Evolutionary conservation across 148 eudicot species (phyloP).

Genomic region (Silene uniflora): DNA sequence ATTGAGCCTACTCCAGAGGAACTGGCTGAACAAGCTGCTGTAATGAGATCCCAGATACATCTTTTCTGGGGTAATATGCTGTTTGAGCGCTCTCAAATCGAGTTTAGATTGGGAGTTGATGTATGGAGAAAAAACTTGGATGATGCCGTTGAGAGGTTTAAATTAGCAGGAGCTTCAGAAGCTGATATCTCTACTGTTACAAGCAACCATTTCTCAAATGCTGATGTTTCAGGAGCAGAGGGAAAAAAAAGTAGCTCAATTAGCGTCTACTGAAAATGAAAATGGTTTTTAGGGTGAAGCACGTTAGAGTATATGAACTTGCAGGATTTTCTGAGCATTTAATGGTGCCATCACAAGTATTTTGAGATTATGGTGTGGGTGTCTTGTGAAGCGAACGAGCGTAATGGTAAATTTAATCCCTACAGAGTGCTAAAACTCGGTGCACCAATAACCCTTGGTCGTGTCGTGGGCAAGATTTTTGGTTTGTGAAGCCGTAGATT

Average conservation of each 20-base stretch:
- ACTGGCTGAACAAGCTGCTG: too few relatives aligned
- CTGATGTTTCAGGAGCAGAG: constrained; percentile 32
- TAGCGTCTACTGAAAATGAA: constrained; percentile 15
- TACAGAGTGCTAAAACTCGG: not conserved
- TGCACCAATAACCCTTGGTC: not conserved
- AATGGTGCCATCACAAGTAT: constrained; percentile 3
- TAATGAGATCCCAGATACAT: constrained; percentile 92
- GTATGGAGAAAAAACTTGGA: constrained; percentile 71
- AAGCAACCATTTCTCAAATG: constrained; percentile 79
- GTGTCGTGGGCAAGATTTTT: not conserved
- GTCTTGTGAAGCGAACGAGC: constrained; percentile 3
- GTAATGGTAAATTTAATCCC: not conserved
- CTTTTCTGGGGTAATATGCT: constrained; percentile 94
- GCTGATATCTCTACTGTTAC: constrained; percentile 61
- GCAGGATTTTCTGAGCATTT: constrained; percentile 4
- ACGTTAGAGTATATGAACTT: not conserved
- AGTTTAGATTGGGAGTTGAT: constrained; percentile 52
- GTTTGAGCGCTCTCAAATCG: constrained; percentile 85
- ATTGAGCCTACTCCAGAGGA: constrained; percentile 65
- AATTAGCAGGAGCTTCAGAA: constrained; percentile 94
- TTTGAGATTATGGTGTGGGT: not conserved
- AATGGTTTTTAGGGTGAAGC: too few relatives aligned
- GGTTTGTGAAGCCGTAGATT: not conserved
- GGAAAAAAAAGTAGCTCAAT: constrained; percentile 32
- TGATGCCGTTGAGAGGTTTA: constrained; percentile 66